Evolutionary conservation across 805 yeast species (phyloP), one percentile per base, ranked within the genome.

Genomic region (Suhomyces emberorum): DNA sequence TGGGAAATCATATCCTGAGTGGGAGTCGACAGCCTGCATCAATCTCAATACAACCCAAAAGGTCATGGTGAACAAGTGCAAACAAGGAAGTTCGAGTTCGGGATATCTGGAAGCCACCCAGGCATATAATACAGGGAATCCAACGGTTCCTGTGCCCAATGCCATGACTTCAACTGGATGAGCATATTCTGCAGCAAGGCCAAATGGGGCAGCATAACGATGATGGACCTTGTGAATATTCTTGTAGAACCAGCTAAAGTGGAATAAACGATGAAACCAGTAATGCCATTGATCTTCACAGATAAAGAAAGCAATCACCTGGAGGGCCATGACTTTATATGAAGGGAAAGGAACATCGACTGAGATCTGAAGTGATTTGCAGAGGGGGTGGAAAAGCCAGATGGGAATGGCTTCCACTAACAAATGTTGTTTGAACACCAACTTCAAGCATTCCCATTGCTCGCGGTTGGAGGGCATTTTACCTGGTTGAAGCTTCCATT

Each of bases 1-100:
- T 3, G 82, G 82, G 57, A 76, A 76, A 40, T 76, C 81, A 49
- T 76, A 76, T 26, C 82, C 82, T 2, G 79, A 74, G 47, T 76
- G 82, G 10, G 81, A 65, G 49, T 76, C 82, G 28, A 76, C 79
- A 11, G 81, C 81, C 50, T 76, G 82, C 49, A 72, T 67, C 44
- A 76, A 65, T 48, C 82, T 62, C 37, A 76, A 52, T 14, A 64
- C 57, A 19, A 76, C 72, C 82, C 82, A 76, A 34, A 64, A 44
- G 23, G 71, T 61, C 28, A 76, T 69, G 15, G 81, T 76, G 58
- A 76, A 75, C 30, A 76, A 61, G 53, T 76, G 82, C 44, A 76
- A 59, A 16, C 48, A 49, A 5, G 67, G 65, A 12, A 60, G 42
- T 11, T 35, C 28, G 15, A 32, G 38, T 4, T 36, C 41, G 3